These are phyloP conservation scores for Heterobasidion parviporum DNA, from an alignment of 1,284 basidiomycete species.

Conservation along the genomic window DNA sequence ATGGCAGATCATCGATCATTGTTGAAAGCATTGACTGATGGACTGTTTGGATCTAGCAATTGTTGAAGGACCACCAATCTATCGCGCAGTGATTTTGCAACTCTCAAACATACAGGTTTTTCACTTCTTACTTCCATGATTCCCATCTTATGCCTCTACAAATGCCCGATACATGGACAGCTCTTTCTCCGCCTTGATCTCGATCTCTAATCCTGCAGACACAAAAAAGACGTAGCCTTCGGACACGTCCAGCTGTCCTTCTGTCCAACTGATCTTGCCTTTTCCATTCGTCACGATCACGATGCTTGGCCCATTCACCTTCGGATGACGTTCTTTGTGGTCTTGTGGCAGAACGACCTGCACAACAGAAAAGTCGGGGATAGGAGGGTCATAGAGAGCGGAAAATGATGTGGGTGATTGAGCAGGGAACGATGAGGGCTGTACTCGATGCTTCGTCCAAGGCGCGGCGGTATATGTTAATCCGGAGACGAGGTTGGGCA, in stretches of 20 bases:
- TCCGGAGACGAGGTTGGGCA: slow-evolving; percentile 82
- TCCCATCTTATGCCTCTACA: slow-evolving; percentile 32
- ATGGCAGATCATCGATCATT: too few relatives aligned
- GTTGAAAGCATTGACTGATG: too few relatives aligned
- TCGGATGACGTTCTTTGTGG: slow-evolving; percentile 44
- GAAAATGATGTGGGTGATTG: slow-evolving; percentile 20
- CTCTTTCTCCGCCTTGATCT: slow-evolving; percentile 31
- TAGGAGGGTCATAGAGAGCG: slow-evolving; percentile 87
- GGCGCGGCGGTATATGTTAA: slow-evolving; percentile 80
- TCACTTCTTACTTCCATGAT: neutral
- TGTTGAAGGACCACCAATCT: too few relatives aligned
- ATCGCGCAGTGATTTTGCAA: too few relatives aligned
- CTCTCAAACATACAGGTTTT: neutral
- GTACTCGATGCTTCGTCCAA: slow-evolving; percentile 63
- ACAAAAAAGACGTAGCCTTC: slow-evolving; percentile 82
- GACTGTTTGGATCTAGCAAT: too few relatives aligned
- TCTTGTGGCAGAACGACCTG: slow-evolving; percentile 44
- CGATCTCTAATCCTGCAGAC: slow-evolving; percentile 60
- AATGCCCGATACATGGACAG: slow-evolving; percentile 74
- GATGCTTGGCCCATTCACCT: slow-evolving; percentile 81
- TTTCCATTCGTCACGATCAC: slow-evolving; percentile 69
- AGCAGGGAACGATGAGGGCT: slow-evolving; percentile 42
- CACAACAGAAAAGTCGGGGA: slow-evolving; percentile 90
- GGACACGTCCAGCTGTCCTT: slow-evolving; percentile 36
- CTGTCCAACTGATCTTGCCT: slow-evolving; percentile 45